A percentile compares a stretch with the other conserved stretches of the same genome.
These are phyloP conservation scores for Sonneratia alba DNA, from an alignment of 345 rosid species.

Conservation along the genomic window DNA sequence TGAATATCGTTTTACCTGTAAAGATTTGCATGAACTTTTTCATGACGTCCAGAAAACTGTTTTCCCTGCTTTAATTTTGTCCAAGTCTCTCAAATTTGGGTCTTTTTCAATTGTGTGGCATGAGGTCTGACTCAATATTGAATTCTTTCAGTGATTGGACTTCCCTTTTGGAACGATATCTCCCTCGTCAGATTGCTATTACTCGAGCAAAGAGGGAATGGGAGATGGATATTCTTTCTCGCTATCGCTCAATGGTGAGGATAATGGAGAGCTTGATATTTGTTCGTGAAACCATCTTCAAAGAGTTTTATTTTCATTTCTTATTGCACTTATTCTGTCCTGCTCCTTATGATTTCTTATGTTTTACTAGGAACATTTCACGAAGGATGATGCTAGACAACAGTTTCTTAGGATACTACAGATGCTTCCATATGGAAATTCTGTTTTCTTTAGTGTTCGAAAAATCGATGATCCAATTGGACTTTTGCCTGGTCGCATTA, in stretches of 20 bases:
- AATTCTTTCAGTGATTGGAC: slow-evolving; percentile 66
- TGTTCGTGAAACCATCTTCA: not conserved
- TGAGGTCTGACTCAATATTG: not conserved
- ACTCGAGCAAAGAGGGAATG: slow-evolving; percentile 92
- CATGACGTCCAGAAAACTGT: not conserved
- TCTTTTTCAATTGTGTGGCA: not conserved
- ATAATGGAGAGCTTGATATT: slow-evolving; percentile 7
- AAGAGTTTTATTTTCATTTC: not conserved
- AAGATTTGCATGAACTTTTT: not conserved
- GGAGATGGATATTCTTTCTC: slow-evolving; percentile 91
- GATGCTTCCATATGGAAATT: slow-evolving; percentile 84
- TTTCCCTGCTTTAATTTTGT: slow-evolving; percentile 4
- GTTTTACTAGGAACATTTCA: slow-evolving; percentile 55
- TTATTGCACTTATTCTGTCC: not conserved
- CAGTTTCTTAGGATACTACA: slow-evolving; percentile 79
- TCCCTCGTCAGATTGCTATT: slow-evolving; percentile 92
- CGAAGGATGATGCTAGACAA: slow-evolving; percentile 95
- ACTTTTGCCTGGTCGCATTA: slow-evolving; percentile 82
- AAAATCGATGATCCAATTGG: slow-evolving; percentile 99
- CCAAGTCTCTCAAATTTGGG: not conserved
- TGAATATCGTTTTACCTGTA: not conserved
- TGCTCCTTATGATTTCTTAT: slow-evolving; percentile 3
- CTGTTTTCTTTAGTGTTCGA: slow-evolving; percentile 85
- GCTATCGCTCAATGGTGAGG: slow-evolving; percentile 74
- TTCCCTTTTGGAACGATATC: slow-evolving; percentile 77